Evolutionary conservation across 305 asterid genomes (phyloP).

Genomic region (Rubia tinctorum): DNA sequence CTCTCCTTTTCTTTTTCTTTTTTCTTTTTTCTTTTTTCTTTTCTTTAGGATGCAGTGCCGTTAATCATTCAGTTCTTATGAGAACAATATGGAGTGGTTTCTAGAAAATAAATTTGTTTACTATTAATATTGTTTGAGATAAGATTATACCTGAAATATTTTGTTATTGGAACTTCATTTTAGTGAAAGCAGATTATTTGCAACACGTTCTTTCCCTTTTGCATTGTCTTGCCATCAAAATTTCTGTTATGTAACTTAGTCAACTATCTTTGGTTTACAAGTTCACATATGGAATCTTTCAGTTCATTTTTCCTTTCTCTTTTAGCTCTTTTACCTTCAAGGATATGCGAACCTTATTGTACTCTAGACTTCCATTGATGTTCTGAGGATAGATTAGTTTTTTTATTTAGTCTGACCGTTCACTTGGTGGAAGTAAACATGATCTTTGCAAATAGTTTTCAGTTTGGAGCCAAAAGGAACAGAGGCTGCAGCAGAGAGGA

Average conservation of each 20-base stretch:
- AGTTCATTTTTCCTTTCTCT: not conserved
- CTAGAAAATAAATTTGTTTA: not conserved
- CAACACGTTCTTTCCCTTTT: not conserved
- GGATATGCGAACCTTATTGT: not conserved
- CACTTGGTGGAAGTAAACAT: no score
- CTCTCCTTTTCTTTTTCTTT: no score
- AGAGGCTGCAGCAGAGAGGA: no score
- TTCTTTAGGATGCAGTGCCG: not conserved
- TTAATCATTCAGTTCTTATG: not conserved
- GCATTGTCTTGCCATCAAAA: not conserved
- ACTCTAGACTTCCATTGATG: not conserved
- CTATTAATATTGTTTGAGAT: not conserved
- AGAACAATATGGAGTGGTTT: not conserved
- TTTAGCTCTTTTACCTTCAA: not conserved
- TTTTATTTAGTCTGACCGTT: no score
- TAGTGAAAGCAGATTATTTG: not conserved
- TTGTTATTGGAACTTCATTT: not conserved
- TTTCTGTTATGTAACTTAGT: not conserved
- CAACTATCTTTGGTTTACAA: not conserved
- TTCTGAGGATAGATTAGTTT: not conserved
- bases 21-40: no score
- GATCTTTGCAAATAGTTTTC: no score
- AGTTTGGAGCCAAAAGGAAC: no score
- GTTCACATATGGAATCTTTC: not conserved
- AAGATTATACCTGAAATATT: not conserved